Evolutionary conservation across 1,139 yeast genomes (phyloP), one percentile per base, ranked within the genome.

Genomic region (Yamadazyma triangularis): DNA sequence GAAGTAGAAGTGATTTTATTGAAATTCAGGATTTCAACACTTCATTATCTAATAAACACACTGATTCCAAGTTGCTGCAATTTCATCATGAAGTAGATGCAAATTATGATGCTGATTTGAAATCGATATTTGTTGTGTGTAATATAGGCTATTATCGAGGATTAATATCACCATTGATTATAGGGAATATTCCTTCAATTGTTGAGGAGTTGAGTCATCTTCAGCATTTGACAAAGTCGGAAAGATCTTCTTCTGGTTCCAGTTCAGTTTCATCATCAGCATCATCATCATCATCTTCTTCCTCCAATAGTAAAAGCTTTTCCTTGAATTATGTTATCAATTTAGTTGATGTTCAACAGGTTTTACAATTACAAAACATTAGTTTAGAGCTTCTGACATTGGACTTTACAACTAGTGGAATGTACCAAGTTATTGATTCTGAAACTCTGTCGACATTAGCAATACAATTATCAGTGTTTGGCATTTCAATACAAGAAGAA

Each of bases 141-240:
- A 56, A 54, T 31, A 23, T 58, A 14, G 49, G 33, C 3, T 32
- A 50, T 3, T 57, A 52, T 34, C 46, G 51, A 25, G 47, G 66
- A 34, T 44, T 42, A 19, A 28, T 60, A 2, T 47, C 64, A 0
- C 28, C 25, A 7, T 16, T 11, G 7, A 14, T 23, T 13, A n/a
- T 35, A 9, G 15, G 23, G 5, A 15, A 30, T 5, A 10, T 27
- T 4, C 29, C 29, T 8, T 12, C 13, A 14, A 8, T 22, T 14
- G 4, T 27, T 4, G 5, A 27, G 6, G 25, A 13, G 12, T 9
- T 27, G 12, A 12, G 19, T 4, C 10, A 12, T 4, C 19, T 26
- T 4, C 10, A 25, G 5, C 6, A 18, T 18, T 7, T 7, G 9
- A 9, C 20, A 7, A 9, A 18, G 6, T 18, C 20, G 8, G 8